A percentile compares a stretch with the other conserved stretches of the same genome.
These are phyloP conservation scores for Millerozyma miso DNA, from an alignment of 805 yeast genomes.

Conservation along the genomic window DNA sequence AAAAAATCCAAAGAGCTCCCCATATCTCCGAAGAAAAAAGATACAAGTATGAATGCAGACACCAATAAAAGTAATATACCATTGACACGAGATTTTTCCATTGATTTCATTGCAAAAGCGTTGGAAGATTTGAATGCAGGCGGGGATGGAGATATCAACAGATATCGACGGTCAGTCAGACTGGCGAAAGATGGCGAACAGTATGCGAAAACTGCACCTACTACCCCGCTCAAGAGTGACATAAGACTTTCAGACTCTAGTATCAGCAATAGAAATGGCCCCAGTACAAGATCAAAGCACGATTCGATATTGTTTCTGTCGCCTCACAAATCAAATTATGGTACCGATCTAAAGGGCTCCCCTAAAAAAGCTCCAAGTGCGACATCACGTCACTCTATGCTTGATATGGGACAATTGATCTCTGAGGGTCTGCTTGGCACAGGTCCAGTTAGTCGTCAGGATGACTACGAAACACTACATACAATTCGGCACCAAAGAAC, in stretches of 20 bases:
- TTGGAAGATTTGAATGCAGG: conserved; percentile 42
- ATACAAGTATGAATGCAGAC: conserved; percentile 1
- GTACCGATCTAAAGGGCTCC: conserved; percentile 6
- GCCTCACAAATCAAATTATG: conserved; percentile 3
- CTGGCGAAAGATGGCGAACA: conserved; percentile 11
- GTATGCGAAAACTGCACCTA: conserved; percentile 12
- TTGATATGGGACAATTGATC: conserved; percentile 10
- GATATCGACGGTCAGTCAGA: conserved; percentile 37
- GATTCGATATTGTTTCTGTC: conserved; percentile 22
- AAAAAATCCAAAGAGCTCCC: conserved; percentile 29
- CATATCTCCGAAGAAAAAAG: conserved; percentile 6
- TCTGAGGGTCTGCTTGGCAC: conserved; percentile 7
- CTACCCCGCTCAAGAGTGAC: conserved; percentile 11
- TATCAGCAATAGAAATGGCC: conserved; percentile 29
- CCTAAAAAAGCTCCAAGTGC: conserved; percentile 4
- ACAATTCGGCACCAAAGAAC: conserved; percentile 7
- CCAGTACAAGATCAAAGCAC: conserved; percentile 27
- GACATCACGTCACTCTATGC: conserved; percentile 24
- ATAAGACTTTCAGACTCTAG: conserved; percentile 7
- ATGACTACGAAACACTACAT: background rate
- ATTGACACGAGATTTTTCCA: conserved; percentile 39
- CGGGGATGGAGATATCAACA: conserved; percentile 41
- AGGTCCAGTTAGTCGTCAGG: background rate
- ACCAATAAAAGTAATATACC: conserved; percentile 21
- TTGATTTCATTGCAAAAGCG: conserved; percentile 44